Conservation (phyloP, 106 monocot genomes). For the Iris macrosiphon region DNA sequence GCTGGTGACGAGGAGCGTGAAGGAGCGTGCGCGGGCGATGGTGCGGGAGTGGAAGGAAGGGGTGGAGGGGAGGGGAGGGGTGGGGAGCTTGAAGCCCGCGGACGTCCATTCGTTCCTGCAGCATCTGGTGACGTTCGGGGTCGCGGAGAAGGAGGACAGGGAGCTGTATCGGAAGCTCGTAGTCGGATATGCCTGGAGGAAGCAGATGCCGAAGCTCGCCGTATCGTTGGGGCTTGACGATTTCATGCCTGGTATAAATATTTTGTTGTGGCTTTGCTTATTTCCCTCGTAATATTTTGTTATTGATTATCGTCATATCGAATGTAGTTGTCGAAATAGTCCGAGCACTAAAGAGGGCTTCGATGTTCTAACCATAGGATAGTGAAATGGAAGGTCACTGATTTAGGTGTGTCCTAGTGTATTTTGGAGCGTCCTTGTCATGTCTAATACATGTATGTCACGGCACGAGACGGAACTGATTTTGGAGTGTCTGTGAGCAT, state of each 20-base stretch:
- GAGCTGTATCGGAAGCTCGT: slow-evolving; percentile 67
- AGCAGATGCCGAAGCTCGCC: slow-evolving; percentile 89
- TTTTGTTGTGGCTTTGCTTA: too few species aligned
- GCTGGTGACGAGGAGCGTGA: slow-evolving; percentile 49
- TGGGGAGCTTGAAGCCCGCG: slow-evolving; percentile 51
- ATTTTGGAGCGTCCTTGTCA: too few species aligned
- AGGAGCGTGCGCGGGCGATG: slow-evolving; percentile 48
- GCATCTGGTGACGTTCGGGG: slow-evolving; percentile 75
- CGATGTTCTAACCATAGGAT: too few species aligned
- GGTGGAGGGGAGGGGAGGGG: slow-evolving; percentile 51
- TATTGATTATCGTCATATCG: too few species aligned
- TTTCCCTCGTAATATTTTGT: slow-evolving; percentile 1
- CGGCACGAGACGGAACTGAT: too few species aligned
- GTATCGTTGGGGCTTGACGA: slow-evolving; percentile 66
- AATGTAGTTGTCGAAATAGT: too few species aligned
- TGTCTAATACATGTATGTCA: too few species aligned
- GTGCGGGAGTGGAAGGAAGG: slow-evolving; percentile 63
- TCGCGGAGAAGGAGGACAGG: slow-evolving; percentile 54
- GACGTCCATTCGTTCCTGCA: slow-evolving; percentile 86
- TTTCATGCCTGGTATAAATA: slow-evolving; percentile 48
- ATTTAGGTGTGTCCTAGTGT: too few species aligned
- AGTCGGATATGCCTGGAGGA: slow-evolving; percentile 67
- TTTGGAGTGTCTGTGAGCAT: too few species aligned
- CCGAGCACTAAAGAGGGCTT: too few species aligned
- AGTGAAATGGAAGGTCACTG: too few species aligned